These are phyloP conservation scores for Populus euphratica DNA, from an alignment of 345 rosid genomes.

Conservation along the genomic window DNA sequence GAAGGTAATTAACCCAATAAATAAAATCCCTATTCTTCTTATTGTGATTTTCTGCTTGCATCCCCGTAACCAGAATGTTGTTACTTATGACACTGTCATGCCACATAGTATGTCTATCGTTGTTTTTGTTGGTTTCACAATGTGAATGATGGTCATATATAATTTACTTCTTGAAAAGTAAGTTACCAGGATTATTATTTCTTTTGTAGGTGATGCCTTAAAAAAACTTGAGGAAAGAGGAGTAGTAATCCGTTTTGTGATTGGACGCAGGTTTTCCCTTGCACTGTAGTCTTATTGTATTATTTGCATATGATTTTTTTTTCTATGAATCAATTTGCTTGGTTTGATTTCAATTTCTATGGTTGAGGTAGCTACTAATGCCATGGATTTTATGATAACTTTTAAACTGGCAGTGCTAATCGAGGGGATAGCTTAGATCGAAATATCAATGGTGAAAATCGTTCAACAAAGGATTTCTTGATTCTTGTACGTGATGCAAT, in stretches of 20 bases:
- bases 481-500: slow-evolving; percentile 62
- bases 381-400: slow-evolving; percentile 8
- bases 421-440: slow-evolving; percentile 97
- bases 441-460: slow-evolving; percentile 70
- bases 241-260: slow-evolving; percentile 76
- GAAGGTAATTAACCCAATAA: too few species aligned
- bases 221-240: slow-evolving; percentile 90
- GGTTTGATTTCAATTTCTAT: slow-evolving; percentile 6
- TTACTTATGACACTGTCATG: background rate
- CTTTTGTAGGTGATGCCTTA: slow-evolving; percentile 62
- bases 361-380: slow-evolving; percentile 1
- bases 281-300: slow-evolving; percentile 16
- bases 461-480: slow-evolving; percentile 63
- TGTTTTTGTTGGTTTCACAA: background rate
- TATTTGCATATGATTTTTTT: background rate
- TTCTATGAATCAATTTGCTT: slow-evolving; percentile 1
- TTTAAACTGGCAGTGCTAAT: slow-evolving; percentile 65
- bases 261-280: slow-evolving; percentile 81
- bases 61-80: background rate
- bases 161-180: background rate
- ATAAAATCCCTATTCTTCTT: too few species aligned
- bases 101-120: background rate
- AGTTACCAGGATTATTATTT: background rate
- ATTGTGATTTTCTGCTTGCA: background rate
- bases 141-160: background rate